Conservation (phyloP, 495 filamentous ascomycete genomes). For the Aspergillus saccharolyticus region DNA sequence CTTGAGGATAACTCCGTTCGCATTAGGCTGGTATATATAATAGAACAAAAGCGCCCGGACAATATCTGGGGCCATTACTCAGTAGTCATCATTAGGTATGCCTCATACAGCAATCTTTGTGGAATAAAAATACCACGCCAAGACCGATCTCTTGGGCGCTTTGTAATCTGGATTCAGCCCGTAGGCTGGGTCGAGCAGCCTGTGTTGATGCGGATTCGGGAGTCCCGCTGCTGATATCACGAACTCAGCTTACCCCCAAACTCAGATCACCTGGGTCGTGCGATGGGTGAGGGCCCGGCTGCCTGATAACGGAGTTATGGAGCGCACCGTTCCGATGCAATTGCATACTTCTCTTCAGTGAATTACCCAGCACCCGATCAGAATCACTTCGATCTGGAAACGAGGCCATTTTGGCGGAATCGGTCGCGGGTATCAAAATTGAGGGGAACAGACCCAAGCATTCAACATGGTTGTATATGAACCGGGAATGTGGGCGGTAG, state of each 20-base stretch:
- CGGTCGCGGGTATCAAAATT: conserved; percentile 39
- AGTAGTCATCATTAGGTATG: conserved; percentile 46
- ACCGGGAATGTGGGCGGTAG: conserved; percentile 50
- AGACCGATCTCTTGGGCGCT: conserved; percentile 36
- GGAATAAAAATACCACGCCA: conserved; percentile 43
- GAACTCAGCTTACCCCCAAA: conserved; percentile 32
- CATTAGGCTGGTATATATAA: background rate
- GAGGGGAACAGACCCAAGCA: conserved; percentile 31
- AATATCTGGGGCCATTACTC: conserved; percentile 39
- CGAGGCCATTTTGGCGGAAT: conserved; percentile 40
- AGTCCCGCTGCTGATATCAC: conserved; percentile 34
- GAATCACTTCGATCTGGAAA: conserved; percentile 47
- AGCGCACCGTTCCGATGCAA: conserved; percentile 48
- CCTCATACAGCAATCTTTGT: background rate
- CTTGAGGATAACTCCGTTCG: background rate
- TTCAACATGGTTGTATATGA: conserved; percentile 51
- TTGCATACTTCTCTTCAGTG: conserved; percentile 50
- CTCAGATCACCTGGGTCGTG: conserved; percentile 21
- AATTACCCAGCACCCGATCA: conserved; percentile 45
- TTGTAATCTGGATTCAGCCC: conserved; percentile 42
- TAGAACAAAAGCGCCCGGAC: conserved; percentile 16
- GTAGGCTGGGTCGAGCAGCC: conserved; percentile 45
- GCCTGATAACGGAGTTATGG: conserved; percentile 41
- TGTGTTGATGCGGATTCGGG: conserved; percentile 43
- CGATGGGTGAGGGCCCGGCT: conserved; percentile 32